Conservation (phyloP, 208 protist genomes). For the Leishmania tarentolae region DNA sequence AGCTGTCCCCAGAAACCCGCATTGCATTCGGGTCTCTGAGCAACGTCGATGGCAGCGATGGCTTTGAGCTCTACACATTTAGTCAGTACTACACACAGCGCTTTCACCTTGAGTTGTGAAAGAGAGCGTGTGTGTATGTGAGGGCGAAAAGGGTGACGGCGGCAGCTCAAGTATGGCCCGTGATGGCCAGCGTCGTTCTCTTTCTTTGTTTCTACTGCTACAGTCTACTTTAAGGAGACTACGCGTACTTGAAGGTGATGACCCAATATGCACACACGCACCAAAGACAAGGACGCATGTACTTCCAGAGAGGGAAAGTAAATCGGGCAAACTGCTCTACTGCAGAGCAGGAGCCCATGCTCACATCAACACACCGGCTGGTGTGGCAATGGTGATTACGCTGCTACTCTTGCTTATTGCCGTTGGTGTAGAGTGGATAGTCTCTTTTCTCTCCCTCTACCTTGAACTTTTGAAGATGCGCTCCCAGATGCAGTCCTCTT, state of each 20-base stretch:
- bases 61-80: conserved; percentile 27
- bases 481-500: neutral
- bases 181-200: neutral
- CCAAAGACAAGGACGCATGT: neutral
- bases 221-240: neutral
- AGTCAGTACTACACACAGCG: conserved; percentile 23
- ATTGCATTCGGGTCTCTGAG: conserved; percentile 9
- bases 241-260: neutral
- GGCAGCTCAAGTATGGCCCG: neutral
- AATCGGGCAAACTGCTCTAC: neutral
- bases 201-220: neutral
- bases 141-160: neutral
- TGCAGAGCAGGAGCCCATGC: neutral
- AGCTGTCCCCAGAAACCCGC: conserved; percentile 24
- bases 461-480: neutral
- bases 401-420: neutral
- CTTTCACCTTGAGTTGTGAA: conserved; percentile 10
- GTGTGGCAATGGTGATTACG: neutral
- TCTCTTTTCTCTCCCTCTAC: neutral
- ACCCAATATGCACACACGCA: neutral
- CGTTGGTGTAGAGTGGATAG: neutral
- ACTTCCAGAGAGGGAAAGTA: neutral
- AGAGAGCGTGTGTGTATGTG: neutral
- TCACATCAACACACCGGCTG: conserved; percentile 3
- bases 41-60: conserved; percentile 2